phyloP scores from a whole-genome alignment of 176 grass and related monocot genomes.

The Leersia perrieri region DNA sequence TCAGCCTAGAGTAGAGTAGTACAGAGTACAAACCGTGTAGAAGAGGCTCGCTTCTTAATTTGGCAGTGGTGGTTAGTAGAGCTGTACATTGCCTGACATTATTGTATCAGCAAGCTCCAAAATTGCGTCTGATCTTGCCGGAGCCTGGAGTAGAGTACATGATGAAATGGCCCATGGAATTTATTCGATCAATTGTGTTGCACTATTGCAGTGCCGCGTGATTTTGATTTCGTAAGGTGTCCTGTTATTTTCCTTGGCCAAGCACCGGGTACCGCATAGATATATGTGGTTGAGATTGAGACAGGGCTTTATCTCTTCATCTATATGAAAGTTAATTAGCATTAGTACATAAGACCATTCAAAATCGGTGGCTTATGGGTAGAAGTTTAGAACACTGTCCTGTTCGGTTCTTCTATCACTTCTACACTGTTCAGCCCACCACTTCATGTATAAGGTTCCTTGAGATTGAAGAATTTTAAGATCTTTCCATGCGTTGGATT shows the following conservation, averaged over 20 bases:
- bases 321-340: not conserved
- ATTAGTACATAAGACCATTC: not conserved
- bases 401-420: no score
- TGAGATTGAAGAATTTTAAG: no score
- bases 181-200: not conserved
- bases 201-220: not conserved
- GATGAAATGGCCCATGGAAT: not conserved
- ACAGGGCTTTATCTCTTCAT: not conserved
- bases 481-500: no score
- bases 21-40: not conserved
- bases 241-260: not conserved
- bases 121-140: not conserved
- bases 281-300: not conserved
- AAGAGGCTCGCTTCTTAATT: not conserved
- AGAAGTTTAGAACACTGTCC: no score
- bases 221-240: not conserved
- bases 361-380: no score
- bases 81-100: not conserved
- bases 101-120: not conserved
- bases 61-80: not conserved
- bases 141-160: not conserved
- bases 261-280: not conserved
- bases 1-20: not conserved
- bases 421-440: no score
- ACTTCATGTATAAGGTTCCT: no score